Percentiles rank a stretch among this genome's conserved stretches.
Evolutionary conservation across 2,329 filamentous ascomycete species (phyloP).

Genomic region (Immersiporthe knoxdaviesiana): DNA sequence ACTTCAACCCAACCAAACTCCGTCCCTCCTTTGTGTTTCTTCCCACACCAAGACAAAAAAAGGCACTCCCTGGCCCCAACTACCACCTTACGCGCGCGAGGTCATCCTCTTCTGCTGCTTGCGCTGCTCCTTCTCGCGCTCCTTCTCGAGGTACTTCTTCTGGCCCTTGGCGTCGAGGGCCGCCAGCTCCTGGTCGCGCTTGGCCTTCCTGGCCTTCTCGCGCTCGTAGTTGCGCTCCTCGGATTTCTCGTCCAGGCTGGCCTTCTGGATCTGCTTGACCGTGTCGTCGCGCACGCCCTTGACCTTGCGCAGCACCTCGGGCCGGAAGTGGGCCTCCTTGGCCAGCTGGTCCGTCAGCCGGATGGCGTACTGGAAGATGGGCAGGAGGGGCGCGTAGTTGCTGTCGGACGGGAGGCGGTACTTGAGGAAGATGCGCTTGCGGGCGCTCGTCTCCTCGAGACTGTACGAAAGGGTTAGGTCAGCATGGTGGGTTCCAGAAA

Average conservation of each 20-base stretch:
- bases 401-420: slow-evolving; percentile 68
- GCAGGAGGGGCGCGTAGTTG: slow-evolving; percentile 67
- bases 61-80: not conserved
- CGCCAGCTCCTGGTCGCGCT: slow-evolving; percentile 82
- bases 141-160: slow-evolving; percentile 82
- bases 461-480: slow-evolving; percentile 45
- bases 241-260: slow-evolving; percentile 77
- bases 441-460: slow-evolving; percentile 79
- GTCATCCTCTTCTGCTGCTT: slow-evolving; percentile 60
- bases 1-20: not conserved
- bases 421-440: slow-evolving; percentile 84
- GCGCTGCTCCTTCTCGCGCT: slow-evolving; percentile 73
- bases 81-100: slow-evolving; percentile 47
- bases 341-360: slow-evolving; percentile 84
- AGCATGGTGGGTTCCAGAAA: not conserved
- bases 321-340: slow-evolving; percentile 78
- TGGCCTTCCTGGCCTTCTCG: slow-evolving; percentile 81
- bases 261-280: slow-evolving; percentile 76
- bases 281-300: slow-evolving; percentile 78
- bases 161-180: slow-evolving; percentile 79
- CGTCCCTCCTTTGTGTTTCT: not conserved
- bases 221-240: slow-evolving; percentile 75
- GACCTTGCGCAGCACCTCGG: slow-evolving; percentile 87
- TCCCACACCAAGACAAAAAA: not conserved
- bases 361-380: slow-evolving; percentile 81